These are phyloP conservation scores for Aciculosporium take DNA, from an alignment of 2,329 filamentous ascomycete species.

Conservation along the genomic window DNA sequence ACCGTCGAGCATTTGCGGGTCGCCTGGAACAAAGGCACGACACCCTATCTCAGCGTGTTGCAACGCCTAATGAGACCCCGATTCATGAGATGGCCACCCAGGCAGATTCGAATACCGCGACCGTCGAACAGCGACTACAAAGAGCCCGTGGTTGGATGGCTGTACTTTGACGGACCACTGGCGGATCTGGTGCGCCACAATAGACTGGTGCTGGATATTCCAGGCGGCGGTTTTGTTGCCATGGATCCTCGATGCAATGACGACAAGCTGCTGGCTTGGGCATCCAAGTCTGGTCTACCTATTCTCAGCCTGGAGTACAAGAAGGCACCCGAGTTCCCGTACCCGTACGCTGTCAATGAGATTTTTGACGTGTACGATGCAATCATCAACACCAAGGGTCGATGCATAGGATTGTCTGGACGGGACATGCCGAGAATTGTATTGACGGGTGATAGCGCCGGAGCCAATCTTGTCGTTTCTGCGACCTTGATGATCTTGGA, in stretches of 20 bases:
- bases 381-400: slow-evolving; percentile 21
- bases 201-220: slow-evolving; percentile 74
- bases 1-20: slow-evolving; percentile 86
- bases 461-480: slow-evolving; percentile 41
- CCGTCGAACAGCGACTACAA: slow-evolving; percentile 68
- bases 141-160: slow-evolving; percentile 72
- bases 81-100: slow-evolving; percentile 66
- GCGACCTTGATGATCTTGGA: slow-evolving; percentile 84
- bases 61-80: slow-evolving; percentile 62
- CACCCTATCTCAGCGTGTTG: slow-evolving; percentile 66
- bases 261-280: slow-evolving; percentile 88
- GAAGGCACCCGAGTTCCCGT: slow-evolving; percentile 36
- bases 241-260: slow-evolving; percentile 94
- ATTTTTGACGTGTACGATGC: slow-evolving; percentile 32
- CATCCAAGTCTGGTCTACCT: slow-evolving; percentile 74
- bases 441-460: slow-evolving; percentile 34
- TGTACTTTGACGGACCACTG: slow-evolving; percentile 86
- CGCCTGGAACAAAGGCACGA: slow-evolving; percentile 89
- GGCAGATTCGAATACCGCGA: slow-evolving; percentile 70
- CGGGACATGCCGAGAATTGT: slow-evolving; percentile 25
- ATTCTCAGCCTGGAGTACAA: slow-evolving; percentile 80
- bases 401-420: slow-evolving; percentile 31
- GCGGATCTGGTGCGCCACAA: slow-evolving; percentile 62
- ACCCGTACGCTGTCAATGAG: slow-evolving; percentile 34
- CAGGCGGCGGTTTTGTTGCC: slow-evolving; percentile 88